These are phyloP conservation scores for Colletotrichum phormii DNA, from an alignment of 2,329 filamentous ascomycete species.

Conservation along the genomic window DNA sequence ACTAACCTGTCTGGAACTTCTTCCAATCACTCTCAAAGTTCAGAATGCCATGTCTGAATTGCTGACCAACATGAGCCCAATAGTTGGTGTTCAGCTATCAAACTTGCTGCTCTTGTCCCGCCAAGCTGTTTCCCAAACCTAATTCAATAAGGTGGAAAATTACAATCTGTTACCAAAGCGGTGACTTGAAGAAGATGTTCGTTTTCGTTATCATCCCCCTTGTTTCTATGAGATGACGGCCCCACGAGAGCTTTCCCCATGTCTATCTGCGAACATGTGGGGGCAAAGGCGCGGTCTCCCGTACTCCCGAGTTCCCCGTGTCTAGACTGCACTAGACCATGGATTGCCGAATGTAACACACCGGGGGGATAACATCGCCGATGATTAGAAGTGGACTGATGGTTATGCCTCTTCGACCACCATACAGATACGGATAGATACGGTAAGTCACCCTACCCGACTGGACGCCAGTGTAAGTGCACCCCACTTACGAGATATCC, in stretches of 20 bases:
- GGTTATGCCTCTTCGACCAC: neutral
- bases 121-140: neutral
- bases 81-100: neutral
- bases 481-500: slow-evolving; percentile 3
- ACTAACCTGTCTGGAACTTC: no score
- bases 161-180: neutral
- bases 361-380: neutral
- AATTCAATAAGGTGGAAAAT: neutral
- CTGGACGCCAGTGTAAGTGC: neutral
- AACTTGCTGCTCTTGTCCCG: neutral
- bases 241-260: neutral
- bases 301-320: neutral
- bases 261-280: neutral
- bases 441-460: neutral
- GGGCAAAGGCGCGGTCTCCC: neutral
- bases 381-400: neutral
- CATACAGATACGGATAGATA: neutral
- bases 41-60: no score
- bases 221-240: neutral
- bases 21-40: neutral
- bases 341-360: neutral
- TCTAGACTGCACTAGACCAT: neutral
- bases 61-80: neutral
- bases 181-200: neutral
- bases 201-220: neutral